A percentile compares a stretch with the other conserved stretches of the same genome.
Evolutionary conservation across 495 filamentous ascomycete species (phyloP).

Genomic region (Sordaria brevicollis): DNA sequence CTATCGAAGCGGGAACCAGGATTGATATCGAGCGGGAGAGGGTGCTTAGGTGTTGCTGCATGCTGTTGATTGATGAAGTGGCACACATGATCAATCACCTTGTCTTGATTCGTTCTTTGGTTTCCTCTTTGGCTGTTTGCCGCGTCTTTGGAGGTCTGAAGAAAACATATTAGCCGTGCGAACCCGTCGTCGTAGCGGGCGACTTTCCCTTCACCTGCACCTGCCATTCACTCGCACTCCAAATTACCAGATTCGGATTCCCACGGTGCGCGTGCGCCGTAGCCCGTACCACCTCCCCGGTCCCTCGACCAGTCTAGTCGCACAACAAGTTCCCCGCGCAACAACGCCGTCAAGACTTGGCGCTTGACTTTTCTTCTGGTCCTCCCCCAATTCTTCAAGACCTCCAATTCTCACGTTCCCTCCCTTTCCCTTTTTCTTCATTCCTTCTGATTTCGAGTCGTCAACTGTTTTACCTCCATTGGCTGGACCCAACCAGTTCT

Average conservation of each 20-base stretch:
- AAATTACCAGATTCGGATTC: neutral
- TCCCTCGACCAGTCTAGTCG: neutral
- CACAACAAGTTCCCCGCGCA: neutral
- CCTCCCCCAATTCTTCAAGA: constrained; percentile 1
- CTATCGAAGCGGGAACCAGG: neutral
- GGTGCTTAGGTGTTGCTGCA: too few relatives aligned
- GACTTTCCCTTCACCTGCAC: too few relatives aligned
- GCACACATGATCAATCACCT: neutral
- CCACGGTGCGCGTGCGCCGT: too few relatives aligned
- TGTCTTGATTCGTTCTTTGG: neutral
- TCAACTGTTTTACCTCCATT: neutral
- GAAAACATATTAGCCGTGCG: neutral
- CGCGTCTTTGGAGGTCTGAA: neutral
- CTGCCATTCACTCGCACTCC: neutral
- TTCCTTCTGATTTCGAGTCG: neutral
- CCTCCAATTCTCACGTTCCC: neutral
- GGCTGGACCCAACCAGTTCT: neutral
- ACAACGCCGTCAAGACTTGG: neutral
- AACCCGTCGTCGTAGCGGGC: neutral
- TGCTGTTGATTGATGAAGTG: neutral
- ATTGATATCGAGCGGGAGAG: neutral
- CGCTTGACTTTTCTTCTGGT: neutral
- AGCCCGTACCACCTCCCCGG: neutral
- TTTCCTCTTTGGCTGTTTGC: neutral
- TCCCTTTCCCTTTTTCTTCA: constrained; percentile 1